Evolutionary conservation across 352 stramenopile genomes (phyloP).

Genomic region (Pythium brachiatum): DNA sequence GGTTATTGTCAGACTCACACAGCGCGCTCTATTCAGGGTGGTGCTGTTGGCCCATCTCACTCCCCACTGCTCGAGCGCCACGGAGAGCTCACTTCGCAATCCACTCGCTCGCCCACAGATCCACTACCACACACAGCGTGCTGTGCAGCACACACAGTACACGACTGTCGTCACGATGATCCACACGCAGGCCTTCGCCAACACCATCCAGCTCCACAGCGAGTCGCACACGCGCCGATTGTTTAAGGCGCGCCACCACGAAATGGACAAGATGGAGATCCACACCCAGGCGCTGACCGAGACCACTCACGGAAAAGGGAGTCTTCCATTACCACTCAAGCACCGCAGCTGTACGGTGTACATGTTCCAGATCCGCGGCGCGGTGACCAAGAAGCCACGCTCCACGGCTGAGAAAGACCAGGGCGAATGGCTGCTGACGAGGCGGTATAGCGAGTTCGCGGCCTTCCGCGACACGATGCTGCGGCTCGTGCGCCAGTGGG

Average conservation of each 20-base stretch:
- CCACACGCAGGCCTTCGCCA: constrained; percentile 19
- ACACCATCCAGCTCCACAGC: constrained; percentile 25
- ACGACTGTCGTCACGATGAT: constrained; percentile 14
- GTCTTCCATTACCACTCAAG: constrained; percentile 29
- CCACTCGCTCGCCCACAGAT: neutral
- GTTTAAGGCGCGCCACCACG: constrained; percentile 56
- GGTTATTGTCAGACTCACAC: neutral
- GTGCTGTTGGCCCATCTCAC: constrained; percentile 8
- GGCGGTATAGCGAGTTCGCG: constrained; percentile 71
- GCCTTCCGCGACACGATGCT: constrained; percentile 46
- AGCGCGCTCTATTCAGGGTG: constrained; percentile 7
- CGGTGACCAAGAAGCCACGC: constrained; percentile 2
- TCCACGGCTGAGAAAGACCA: constrained; percentile 13
- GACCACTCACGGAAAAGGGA: neutral
- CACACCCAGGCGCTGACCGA: constrained; percentile 23
- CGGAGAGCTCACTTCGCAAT: constrained; percentile 8
- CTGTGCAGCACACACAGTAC: too few species aligned
- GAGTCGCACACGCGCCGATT: constrained; percentile 38
- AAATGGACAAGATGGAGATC: constrained; percentile 52
- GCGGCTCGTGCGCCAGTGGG: constrained; percentile 44
- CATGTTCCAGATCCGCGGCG: constrained; percentile 52
- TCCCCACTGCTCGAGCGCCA: too few species aligned
- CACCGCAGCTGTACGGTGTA: constrained; percentile 43
- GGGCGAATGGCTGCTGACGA: constrained; percentile 45
- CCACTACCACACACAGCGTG: neutral